Percentiles rank a stretch among this genome's conserved stretches.
phyloP scores from a whole-genome alignment of 1,139 yeast species.

The Kluyveromyces sp. region DNA sequence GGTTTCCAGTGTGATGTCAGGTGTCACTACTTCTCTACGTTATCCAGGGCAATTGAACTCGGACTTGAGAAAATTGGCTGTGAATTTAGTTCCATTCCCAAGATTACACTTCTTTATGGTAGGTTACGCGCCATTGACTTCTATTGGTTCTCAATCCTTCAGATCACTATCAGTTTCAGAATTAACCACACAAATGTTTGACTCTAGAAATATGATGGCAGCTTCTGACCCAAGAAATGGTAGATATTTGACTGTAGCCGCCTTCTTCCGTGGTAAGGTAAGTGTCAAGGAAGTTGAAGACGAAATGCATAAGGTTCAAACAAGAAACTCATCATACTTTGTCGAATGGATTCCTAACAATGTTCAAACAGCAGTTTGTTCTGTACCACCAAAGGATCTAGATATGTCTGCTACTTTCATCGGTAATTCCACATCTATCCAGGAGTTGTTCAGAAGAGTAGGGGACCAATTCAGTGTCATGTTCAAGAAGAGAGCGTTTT shows the following conservation, averaged over 20 bases:
- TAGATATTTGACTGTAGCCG: constrained; percentile 88
- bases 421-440: constrained; percentile 88
- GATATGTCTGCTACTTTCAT: constrained; percentile 89
- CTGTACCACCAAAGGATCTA: constrained; percentile 78
- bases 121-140: constrained; percentile 85
- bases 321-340: constrained; percentile 70
- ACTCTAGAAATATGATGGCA: constrained; percentile 91
- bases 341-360: constrained; percentile 98
- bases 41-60: constrained; percentile 93
- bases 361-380: constrained; percentile 88
- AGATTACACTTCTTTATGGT: constrained; percentile 93
- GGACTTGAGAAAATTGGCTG: constrained; percentile 85
- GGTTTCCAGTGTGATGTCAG: constrained; percentile 88
- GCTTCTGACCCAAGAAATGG: constrained; percentile 89
- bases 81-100: constrained; percentile 89
- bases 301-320: constrained; percentile 80
- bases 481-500: constrained; percentile 91
- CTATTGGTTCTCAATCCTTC: constrained; percentile 72
- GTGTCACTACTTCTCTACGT: constrained; percentile 79
- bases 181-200: constrained; percentile 88
- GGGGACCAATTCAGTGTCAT: constrained; percentile 86
- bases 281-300: constrained; percentile 91
- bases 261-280: constrained; percentile 88
- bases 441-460: constrained; percentile 81
- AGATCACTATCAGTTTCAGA: constrained; percentile 83